phyloP scores from a whole-genome alignment of 2,329 filamentous ascomycete genomes.

The Pestalotiopsis fici region DNA sequence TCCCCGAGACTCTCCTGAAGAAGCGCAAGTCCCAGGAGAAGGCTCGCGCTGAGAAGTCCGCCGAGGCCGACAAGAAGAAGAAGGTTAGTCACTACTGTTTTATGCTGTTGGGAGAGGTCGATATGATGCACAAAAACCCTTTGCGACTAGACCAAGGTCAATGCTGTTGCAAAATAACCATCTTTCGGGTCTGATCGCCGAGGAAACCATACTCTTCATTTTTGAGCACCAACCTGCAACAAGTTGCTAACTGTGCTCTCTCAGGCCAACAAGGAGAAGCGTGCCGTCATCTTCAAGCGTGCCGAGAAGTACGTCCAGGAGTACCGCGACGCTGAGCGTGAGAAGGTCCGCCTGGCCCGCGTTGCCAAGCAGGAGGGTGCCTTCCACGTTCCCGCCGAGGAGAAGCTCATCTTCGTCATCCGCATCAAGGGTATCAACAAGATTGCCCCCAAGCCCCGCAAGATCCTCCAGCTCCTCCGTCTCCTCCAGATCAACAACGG shows the following conservation, averaged over 20 bases:
- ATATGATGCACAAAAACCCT: conserved; percentile 87
- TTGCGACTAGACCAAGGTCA: conserved; percentile 93
- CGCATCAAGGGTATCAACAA: conserved; percentile 99
- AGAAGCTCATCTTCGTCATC: conserved; percentile 96
- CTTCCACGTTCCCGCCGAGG: conserved; percentile 92
- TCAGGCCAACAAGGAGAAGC: conserved; percentile 98
- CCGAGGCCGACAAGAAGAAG: conserved; percentile 84
- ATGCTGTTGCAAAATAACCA: conserved; percentile 99
- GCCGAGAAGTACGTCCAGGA: conserved; percentile 99
- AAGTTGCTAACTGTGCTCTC: conserved; percentile 1
- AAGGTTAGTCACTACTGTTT: conserved; percentile 65
- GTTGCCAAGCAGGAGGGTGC: conserved; percentile 88
- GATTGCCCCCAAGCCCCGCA: conserved; percentile 99
- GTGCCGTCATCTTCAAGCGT: conserved; percentile 98
- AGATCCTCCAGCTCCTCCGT: conserved; percentile 99
- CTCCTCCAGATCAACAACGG: conserved; percentile 99
- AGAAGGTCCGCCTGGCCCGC: conserved; percentile 93
- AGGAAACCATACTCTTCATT: not conserved
- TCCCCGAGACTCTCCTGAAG: conserved; percentile 99
- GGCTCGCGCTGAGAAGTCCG: conserved; percentile 85
- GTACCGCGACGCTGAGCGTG: conserved; percentile 97
- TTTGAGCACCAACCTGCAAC: not conserved
- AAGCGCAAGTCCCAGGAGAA: conserved; percentile 99
- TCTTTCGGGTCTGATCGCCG: conserved; percentile 96
- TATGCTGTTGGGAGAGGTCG: conserved; percentile 30